phyloP scores from a whole-genome alignment of 2,329 filamentous ascomycete genomes.

The Herpotrichia juniperi region DNA sequence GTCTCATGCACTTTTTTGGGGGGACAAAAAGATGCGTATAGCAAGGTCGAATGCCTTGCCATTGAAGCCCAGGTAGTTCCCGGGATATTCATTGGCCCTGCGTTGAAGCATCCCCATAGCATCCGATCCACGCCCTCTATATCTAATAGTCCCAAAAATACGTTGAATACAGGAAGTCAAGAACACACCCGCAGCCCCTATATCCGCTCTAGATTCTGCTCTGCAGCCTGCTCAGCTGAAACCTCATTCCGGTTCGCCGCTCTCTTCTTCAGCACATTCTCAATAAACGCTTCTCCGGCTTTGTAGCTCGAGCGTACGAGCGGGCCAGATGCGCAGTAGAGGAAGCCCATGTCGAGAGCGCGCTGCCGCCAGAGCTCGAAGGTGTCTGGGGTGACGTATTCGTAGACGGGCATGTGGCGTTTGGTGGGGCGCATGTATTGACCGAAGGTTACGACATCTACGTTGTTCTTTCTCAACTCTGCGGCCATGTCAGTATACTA shows the following conservation, averaged over 20 bases:
- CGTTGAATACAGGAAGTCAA: too few relatives aligned
- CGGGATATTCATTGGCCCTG: too few relatives aligned
- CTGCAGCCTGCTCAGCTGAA: slow-evolving; percentile 1
- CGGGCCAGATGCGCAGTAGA: slow-evolving; percentile 94
- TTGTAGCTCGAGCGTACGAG: slow-evolving; percentile 96
- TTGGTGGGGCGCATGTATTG: slow-evolving; percentile 99
- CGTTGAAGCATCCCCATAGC: too few relatives aligned
- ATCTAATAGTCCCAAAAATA: too few relatives aligned
- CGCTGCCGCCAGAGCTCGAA: slow-evolving; percentile 92
- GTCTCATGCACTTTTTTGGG: too few relatives aligned
- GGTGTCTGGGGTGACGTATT: slow-evolving; percentile 88
- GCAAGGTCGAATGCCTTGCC: too few relatives aligned
- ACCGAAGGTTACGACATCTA: slow-evolving; percentile 98
- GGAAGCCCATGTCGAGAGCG: slow-evolving; percentile 91
- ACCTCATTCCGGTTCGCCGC: slow-evolving; percentile 42
- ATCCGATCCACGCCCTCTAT: too few relatives aligned
- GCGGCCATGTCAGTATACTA: slow-evolving; percentile 11
- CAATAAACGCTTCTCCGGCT: slow-evolving; percentile 97
- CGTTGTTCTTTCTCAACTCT: slow-evolving; percentile 79
- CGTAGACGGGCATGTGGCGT: slow-evolving; percentile 94
- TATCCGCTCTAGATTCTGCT: background rate
- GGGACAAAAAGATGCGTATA: too few relatives aligned
- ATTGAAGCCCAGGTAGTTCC: too few relatives aligned
- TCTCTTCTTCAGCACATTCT: slow-evolving; percentile 93
- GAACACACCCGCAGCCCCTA: too few relatives aligned